Evolutionary conservation across 371 early-diverging fungal species (phyloP).

Genomic region (Lichtheimia ornata): DNA sequence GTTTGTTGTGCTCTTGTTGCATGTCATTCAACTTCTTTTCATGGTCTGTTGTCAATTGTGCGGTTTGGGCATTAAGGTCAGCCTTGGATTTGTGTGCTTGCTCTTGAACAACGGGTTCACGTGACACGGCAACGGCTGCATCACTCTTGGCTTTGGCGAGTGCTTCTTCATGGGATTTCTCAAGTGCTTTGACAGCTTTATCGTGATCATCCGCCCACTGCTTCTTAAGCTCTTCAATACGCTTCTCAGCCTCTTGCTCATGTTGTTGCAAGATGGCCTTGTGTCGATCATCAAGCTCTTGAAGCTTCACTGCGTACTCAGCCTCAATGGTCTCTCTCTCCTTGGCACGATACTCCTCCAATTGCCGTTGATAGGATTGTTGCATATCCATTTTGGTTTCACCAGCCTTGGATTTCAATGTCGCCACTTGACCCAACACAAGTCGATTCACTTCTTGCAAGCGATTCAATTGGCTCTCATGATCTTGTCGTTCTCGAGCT

Average conservation of each 20-base stretch:
- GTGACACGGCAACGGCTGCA: background rate
- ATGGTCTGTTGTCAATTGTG: conserved; percentile 10
- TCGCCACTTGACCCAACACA: background rate
- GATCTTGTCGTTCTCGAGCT: background rate
- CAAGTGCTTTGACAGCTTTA: conserved; percentile 3
- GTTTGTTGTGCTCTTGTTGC: conserved; percentile 27
- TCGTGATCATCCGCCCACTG: background rate
- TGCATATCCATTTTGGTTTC: conserved; percentile 15
- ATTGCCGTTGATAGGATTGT: conserved; percentile 3
- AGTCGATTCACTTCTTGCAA: conserved; percentile 10
- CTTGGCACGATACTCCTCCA: conserved; percentile 11
- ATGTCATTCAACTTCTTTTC: conserved; percentile 34
- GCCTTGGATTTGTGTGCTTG: background rate
- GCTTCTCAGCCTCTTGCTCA: conserved; percentile 1
- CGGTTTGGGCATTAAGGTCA: background rate
- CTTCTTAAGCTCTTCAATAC: conserved; percentile 8
- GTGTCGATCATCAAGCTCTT: conserved; percentile 10
- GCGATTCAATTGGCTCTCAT: background rate
- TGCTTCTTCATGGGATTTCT: conserved; percentile 1
- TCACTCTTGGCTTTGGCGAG: background rate
- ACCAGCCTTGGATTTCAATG: conserved; percentile 3
- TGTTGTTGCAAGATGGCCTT: conserved; percentile 16
- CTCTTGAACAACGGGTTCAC: too few species aligned
- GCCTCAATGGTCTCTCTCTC: conserved; percentile 8
- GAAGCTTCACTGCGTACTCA: conserved; percentile 1